A percentile compares a stretch with the other conserved stretches of the same genome.
phyloP scores from a whole-genome alignment of 1,284 basidiomycete genomes.

The Schizophyllum amplum region DNA sequence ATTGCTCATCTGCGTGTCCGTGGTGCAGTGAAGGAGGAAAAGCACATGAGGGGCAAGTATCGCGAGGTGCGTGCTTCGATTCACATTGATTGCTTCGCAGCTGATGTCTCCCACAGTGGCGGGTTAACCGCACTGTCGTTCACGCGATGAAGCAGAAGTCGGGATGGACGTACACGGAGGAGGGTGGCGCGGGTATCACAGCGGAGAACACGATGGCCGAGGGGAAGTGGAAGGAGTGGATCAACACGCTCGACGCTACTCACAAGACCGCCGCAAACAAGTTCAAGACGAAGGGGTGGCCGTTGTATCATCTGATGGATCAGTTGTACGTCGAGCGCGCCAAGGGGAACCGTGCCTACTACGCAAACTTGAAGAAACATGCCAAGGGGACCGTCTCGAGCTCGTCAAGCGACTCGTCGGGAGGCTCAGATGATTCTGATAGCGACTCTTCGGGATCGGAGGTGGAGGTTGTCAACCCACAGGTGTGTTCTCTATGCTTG shows the following conservation, averaged over 20 bases:
- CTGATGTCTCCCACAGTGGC: not conserved
- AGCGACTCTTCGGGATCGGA: too few relatives aligned
- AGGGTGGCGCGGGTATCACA: not conserved
- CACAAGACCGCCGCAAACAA: not conserved
- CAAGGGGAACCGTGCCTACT: not conserved
- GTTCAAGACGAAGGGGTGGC: not conserved
- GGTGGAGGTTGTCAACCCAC: too few relatives aligned
- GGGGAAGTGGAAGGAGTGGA: not conserved
- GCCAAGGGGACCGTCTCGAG: too few relatives aligned
- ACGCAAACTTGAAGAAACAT: too few relatives aligned
- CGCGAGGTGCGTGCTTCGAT: not conserved
- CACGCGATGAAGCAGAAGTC: not conserved
- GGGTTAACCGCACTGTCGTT: not conserved
- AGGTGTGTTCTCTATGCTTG: too few relatives aligned
- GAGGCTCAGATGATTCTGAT: not conserved
- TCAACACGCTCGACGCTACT: not conserved
- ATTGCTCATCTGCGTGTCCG: not conserved
- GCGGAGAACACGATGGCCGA: not conserved
- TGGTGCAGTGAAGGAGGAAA: not conserved
- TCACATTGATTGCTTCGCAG: not conserved
- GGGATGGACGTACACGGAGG: not conserved
- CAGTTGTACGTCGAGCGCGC: not conserved
- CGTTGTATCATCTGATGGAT: not conserved
- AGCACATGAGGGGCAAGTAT: not conserved
- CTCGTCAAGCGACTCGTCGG: too few relatives aligned